Evolutionary conservation across 768 basidiomycete genomes (phyloP), one percentile per base, ranked within the genome.

Genomic region (Kondoa malvinella): DNA sequence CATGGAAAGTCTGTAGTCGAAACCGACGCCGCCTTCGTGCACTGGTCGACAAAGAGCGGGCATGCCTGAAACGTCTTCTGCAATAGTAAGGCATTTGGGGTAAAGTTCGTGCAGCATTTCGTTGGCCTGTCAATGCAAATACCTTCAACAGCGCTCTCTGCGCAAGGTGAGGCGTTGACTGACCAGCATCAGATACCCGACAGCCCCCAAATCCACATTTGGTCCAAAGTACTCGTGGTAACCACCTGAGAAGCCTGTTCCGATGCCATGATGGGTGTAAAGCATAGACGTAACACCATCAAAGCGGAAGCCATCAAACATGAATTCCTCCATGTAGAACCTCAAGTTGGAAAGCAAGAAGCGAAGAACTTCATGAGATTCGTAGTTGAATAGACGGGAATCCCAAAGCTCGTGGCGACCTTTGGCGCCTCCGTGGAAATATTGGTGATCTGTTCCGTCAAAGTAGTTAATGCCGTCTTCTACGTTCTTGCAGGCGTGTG

Each of bases 281-380:
- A 99, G 92, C 94, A 97, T 97, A 75, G 90, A 92, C 2, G 95
- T 99, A 61, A 99, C 95, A 30, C 95, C 95, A 72, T 99, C 95
- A 76, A 99, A 99, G 57, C 95, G 81, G 83, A 96, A 99, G 14
- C 95, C 95, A 74, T 97, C 95, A 76, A 99, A 96, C 72, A 83
- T 83, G 78, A 88, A 99, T 75, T 89, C 88, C 68, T 99, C 94
- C 78, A 97, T 84, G 81, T 86, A 99, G 81, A 86, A 99, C 26
- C 94, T 84, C 59, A 97, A 79, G 77, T 99, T 99, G 76, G 91
- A 92, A 72, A 97, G 80, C 67, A 99, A 80, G 82, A 99, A 99
- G 27, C 95, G 83, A 33, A 96, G 77, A 33, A 97, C 95, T 78
- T 99, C 95, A 75, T 96, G 91, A 65, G 83, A 82, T 21, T 87